Base-by-base conservation (phyloP, 2,329 filamentous ascomycete genomes). In the Dothistroma pini region DNA sequence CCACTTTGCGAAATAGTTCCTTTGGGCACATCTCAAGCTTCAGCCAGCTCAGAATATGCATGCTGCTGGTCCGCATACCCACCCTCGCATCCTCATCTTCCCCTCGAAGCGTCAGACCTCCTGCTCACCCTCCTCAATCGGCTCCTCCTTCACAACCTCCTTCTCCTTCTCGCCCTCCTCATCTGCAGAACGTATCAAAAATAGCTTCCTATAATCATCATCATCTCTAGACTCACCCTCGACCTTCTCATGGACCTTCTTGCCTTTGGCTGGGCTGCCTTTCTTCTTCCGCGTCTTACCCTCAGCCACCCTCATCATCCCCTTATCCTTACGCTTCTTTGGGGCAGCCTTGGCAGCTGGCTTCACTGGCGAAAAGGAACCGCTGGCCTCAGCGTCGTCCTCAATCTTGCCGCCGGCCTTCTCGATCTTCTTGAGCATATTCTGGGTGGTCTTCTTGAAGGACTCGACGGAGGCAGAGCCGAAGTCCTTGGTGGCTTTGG, bases 401-500 rank as follows among this genome's bases (percentile, higher is more conserved):
- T 47, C 25, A 21, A 21, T 48, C 25, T 51, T 51, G 19, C 48
- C 48, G 25, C 50, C 34, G 10, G 32, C 38, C 34, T 38, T 31
- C 12, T 38, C 57, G 14, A 59, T 19, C 41, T 35, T 57, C 54
- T 57, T 57, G 34, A 49, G 38, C 54, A 50, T 50, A 10, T 29
- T 57, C 10, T 4, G 12, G n/a, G 38, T 50, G 12, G 29, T 44
- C 14, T 49, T 31, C 14, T 44, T 41, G 16, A 57, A 34, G 14
- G 21, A 16, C 11, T 57, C 54, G 22, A 57, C 54, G 19, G 22
- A 48, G 2, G 54, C 34, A 21, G 41, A 41, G 38, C 54, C 54
- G 29, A 57, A 57, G 38, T 57, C 54, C 7, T 50, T 29, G 9
- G 54, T 22, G 21, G 54, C 54, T 34, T 34, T 57, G 11, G 7